Evolutionary conservation across 495 filamentous ascomycete species (phyloP), one percentile per base, ranked within the genome.

Genomic region (Annulohypoxylon stygium): DNA sequence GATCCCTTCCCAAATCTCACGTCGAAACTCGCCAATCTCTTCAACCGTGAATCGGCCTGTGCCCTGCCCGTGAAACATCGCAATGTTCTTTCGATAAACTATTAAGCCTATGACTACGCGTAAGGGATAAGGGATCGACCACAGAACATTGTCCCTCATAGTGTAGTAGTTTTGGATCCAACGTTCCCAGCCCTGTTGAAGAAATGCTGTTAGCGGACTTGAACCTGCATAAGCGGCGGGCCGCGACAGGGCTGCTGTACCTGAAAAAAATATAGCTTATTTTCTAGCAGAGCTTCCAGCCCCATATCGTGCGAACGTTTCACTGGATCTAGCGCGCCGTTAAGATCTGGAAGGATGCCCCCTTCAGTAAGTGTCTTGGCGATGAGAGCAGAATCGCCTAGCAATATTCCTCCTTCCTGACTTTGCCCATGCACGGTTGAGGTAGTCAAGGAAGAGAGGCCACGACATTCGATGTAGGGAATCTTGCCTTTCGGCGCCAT

Each of bases 131-230:
- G 88, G 83, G 1, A 90, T 23, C 0, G 81, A 33, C 20, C 61
- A 78, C 14, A 91, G 80, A 1, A 85, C 78, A 34, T 86, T 76
- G 39, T 83, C 82, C 33, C 89, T 86, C 88, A 89, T 89, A 7
- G 80, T 75, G 77, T 90, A 87, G 82, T 88, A 91, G 75, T 92
- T 91, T 50, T 87, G 75, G 3, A 82, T 67, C 89, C 88, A 91
- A 69, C 82, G 81, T 76, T 88, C 87, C 47, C 76, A 78, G 1
- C 62, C 71, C 83, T 86, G 71, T 18, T 3, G 11, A 10, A 8
- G 8, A 4, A 26, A 16, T 33, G 18, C 26, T 30, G 20, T 57
- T 12, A 51, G 36, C 8, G 12, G n/a, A 39, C 25, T 34, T 20
- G 8, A 14, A n/a, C 12, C 30, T 30, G 30, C 30, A 30, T 30